A percentile compares a stretch with the other conserved stretches of the same genome.
These are phyloP conservation scores for Amoebophrya sp. DNA, from an alignment of 169 alveolate genomes.

Conservation along the genomic window DNA sequence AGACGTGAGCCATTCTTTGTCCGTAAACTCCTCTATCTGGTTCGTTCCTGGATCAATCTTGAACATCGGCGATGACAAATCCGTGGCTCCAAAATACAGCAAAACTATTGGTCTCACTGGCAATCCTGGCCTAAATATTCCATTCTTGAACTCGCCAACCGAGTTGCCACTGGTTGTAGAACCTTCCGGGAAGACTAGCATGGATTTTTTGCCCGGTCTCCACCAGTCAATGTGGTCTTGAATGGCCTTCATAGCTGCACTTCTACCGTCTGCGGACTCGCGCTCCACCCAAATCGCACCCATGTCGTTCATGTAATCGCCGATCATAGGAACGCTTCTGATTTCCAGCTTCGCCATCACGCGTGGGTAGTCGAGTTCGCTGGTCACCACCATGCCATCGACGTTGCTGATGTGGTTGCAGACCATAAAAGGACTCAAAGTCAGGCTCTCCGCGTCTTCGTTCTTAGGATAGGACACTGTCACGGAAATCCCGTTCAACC, in stretches of 20 bases:
- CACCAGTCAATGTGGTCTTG: neutral
- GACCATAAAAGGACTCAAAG: neutral
- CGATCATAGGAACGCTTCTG: neutral
- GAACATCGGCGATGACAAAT: neutral
- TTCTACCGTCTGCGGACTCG: neutral
- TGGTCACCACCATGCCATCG: neutral
- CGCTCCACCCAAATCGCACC: constrained; percentile 3
- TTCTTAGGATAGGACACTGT: neutral
- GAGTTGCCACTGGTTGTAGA: neutral
- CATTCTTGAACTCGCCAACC: neutral
- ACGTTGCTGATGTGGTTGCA: neutral
- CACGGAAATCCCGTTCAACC: neutral
- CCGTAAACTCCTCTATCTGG: neutral
- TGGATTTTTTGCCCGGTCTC: neutral
- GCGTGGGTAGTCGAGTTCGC: neutral
- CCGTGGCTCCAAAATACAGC: neutral
- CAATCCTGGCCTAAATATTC: neutral
- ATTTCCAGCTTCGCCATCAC: neutral
- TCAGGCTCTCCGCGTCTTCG: neutral
- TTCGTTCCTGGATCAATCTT: neutral
- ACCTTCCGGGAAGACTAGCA: neutral
- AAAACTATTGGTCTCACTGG: neutral
- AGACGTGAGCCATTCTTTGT: neutral
- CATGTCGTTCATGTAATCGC: neutral
- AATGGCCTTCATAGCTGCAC: neutral